Evolutionary conservation across 139 green algal species (phyloP).

Genomic region (Haematococcus lacustris): DNA sequence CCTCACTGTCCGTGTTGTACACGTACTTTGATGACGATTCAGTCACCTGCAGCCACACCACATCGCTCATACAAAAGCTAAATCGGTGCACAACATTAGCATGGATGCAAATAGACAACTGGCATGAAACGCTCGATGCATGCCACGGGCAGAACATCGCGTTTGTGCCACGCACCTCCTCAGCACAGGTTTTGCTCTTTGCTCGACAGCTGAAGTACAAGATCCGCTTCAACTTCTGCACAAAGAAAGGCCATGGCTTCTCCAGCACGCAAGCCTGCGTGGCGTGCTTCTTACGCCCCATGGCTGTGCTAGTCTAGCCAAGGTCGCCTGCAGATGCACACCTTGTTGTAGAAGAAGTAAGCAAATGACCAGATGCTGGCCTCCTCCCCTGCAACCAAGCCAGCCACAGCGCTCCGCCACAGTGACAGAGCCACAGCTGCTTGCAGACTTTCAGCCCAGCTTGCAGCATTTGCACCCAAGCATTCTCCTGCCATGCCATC

Average conservation of each 20-base stretch:
- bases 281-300: no score
- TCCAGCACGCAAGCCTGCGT: no score
- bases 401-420: background rate
- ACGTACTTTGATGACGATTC: slow-evolving; percentile 44
- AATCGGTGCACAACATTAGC: background rate
- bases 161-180: slow-evolving; percentile 15
- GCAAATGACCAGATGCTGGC: slow-evolving; percentile 90
- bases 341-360: slow-evolving; percentile 98
- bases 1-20: slow-evolving; percentile 59
- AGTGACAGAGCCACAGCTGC: background rate
- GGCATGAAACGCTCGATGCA: background rate
- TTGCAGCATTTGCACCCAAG: no score
- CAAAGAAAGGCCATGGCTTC: no score
- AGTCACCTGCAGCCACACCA: slow-evolving; percentile 21
- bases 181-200: slow-evolving; percentile 44
- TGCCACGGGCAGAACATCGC: background rate
- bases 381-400: slow-evolving; percentile 55
- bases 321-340: background rate
- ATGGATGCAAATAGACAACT: background rate
- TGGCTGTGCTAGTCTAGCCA: background rate
- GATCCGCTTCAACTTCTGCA: slow-evolving; percentile 83
- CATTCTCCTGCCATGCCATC: no score
- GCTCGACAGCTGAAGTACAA: slow-evolving; percentile 73
- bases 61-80: background rate
- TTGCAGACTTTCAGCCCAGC: background rate